Evolutionary conservation across 768 basidiomycete genomes (phyloP), one percentile per base, ranked within the genome.

Genomic region (Psilocybe sp.): DNA sequence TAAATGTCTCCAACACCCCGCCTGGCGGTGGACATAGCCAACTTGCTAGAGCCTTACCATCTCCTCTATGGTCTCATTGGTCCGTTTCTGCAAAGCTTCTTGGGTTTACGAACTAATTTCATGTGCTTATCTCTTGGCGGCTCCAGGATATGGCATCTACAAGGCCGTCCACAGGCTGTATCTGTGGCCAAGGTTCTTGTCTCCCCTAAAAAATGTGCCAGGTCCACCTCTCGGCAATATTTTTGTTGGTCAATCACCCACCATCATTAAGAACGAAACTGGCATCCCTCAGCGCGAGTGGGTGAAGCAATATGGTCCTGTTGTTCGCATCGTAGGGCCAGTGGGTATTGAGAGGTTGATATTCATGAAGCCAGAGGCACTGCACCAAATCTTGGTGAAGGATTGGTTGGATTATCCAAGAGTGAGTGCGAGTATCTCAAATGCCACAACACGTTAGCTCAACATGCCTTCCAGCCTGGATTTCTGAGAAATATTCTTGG

Each of bases 381-480:
- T 76, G n/a, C 68, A 74, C 11, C 67, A 75, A 50, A 74, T 78
- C 11, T 46, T 77, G 13, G 70, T 73, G 6, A 68, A 59, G 12
- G 72, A 73, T 38, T 78, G 75, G 76, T 45, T 74, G 8, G 69
- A 75, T 19, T 75, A 72, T 61, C 76, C 78, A 32, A 61, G 74
- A 23, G 73, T 72, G 23, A 69, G 76, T 16, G 23, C 23, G 7
- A 12, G 12, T 13, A 39, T n/a, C 14, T 5, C 5, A 37, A 9
- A 68, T 73, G 14, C 66, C 67, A 12, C 71, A 74, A 41, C 66
- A 69, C 43, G 62, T 76, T 74, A 73, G 64, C 16, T 28, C 12
- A 13, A 33, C 13, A 41, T 31, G 20, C 13, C 4, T 19, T 44
- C 4, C 16, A 78, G 76, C 79, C 77, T 1, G 60, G 52, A 31